Evolutionary conservation across 768 basidiomycete species (phyloP), one percentile per base, ranked within the genome.

Genomic region (Asterophora parasitica): DNA sequence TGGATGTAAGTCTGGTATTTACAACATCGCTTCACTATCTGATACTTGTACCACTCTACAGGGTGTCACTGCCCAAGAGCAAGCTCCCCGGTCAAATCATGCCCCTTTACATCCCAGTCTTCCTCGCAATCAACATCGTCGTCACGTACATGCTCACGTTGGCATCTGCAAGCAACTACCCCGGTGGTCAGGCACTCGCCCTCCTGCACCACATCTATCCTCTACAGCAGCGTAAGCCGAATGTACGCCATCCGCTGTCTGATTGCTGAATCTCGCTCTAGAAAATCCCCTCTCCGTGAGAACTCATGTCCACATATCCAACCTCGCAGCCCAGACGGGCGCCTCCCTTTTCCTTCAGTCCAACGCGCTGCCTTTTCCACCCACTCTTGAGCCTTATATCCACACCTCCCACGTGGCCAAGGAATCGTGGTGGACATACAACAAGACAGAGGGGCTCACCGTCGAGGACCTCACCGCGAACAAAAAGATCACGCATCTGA

Each of bases 271-370:
- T 26, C 6, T 23, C 23, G 23, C 20, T 13, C 23, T n/a, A 20
- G 1, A 12, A 10, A 5, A 37, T 36, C 37, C 36, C 20, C 32
- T 12, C 17, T 33, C 37, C 44, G 57, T 59, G 0, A 50, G 55
- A 5, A 56, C 64, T 31, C 79, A 84, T 48, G 78, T 95, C 3
- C 87, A 94, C 58, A 81, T 96, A 36, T 83, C 81, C 42, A 88
- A 94, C 53, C 77, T 92, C 36, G 87, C 89, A 1, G 84, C 90
- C 2, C 93, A 95, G 64, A 92, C 86, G 0, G 95, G 96, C 2
- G 88, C 91, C 2, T 87, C 91, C 0, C 81, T 93, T 44, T 96
- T 97, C 73, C 79, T 82, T 16, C 88, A 90, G 33, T 73, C 78
- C 16, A 70, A 85, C 46, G 65, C 83, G 0, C 73, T 76, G 0